phyloP scores from a whole-genome alignment of 345 rosid species.

The Citrus inodora region DNA sequence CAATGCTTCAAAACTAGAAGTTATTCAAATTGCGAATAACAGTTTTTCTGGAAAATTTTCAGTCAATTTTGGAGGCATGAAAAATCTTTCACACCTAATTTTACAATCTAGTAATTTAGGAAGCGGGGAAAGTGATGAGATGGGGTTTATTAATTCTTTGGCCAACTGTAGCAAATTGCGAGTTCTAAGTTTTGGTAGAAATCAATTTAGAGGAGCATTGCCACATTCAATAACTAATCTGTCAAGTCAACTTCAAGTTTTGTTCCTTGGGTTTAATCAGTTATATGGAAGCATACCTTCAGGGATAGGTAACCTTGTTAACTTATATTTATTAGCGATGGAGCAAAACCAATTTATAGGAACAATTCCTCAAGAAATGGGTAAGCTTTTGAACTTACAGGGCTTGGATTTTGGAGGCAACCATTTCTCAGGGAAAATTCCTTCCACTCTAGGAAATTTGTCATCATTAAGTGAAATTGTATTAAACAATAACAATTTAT shows the following conservation, averaged over 20 bases:
- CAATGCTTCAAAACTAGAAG: no score
- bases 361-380: conserved; percentile 5
- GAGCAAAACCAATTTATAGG: neutral
- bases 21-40: no score
- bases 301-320: conserved; percentile 11
- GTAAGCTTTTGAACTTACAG: no score
- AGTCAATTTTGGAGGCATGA: no score
- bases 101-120: no score
- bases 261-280: neutral
- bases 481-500: conserved; percentile 8
- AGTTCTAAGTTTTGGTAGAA: neutral
- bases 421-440: conserved; percentile 11
- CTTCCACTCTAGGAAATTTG: conserved; percentile 17
- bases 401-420: neutral
- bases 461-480: neutral
- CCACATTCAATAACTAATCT: conserved; percentile 16
- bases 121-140: no score
- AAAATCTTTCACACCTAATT: no score
- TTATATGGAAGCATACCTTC: conserved; percentile 12
- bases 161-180: neutral
- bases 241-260: neutral
- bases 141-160: no score
- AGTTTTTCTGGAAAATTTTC: no score
- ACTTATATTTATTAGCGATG: neutral
- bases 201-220: conserved; percentile 9